Base-by-base conservation (phyloP, 2,329 filamentous ascomycete genomes). In the Bipolaris victoriae region DNA sequence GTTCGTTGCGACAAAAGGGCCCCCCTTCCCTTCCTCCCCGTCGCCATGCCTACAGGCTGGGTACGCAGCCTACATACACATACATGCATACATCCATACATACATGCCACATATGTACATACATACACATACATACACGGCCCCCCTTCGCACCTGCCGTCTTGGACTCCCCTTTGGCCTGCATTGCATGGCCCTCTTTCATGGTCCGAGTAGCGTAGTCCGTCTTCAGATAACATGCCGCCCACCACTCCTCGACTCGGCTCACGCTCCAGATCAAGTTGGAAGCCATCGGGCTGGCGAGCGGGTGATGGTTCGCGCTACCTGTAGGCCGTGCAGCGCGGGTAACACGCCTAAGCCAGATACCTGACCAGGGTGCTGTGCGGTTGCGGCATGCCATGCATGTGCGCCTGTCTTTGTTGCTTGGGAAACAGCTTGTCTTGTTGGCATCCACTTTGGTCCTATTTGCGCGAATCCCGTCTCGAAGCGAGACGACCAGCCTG, bases 301-400 rank as follows among this genome's bases (percentile, higher is more conserved):
- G 36, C 66, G 65, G 66, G 62, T 66, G 54, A 71, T 72, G 66
- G 70, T 75, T 75, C 71, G 64, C 71, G 71, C 71, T 71, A 73
- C 50, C 45, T 37, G 49, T 47, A 57, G 67, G 44, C 71, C 62
- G 65, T 73, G 68, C 67, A 54, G 60, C 54, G 56, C 56, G 61
- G 62, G 60, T 60, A 64, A 54, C 65, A 60, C 62, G 59, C 64
- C 56, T 59, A 46, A 60, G 62, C 24, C 24, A 16, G 24, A 18
- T 26, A 52, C 51, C 44, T 52, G 52, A 43, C 46, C 49, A 45
- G 52, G 57, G 46, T 35, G 33, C 39, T 41, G 52, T 49, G 35
- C 33, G 16, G 22, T 24, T 49, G 35, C 33, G 16, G 22, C 33
- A 31, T 48, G 36, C 36, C 36, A 39, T 39, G 35, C 35, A 36